Percentiles rank a stretch among this genome's conserved stretches.
phyloP scores from a whole-genome alignment of 257 asterid species.

The Salvia rosmarinus region DNA sequence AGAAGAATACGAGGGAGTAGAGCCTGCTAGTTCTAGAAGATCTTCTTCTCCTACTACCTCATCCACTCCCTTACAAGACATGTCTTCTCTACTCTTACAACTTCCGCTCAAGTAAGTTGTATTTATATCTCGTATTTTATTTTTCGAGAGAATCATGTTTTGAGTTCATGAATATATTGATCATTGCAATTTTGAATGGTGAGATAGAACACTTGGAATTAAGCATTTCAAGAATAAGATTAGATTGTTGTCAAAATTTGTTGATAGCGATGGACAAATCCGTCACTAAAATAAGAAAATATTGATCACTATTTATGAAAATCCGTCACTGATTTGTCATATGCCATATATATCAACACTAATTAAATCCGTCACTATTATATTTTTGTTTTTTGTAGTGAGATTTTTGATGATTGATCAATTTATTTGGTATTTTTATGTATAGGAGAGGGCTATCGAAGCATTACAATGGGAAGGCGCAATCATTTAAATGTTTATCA shows the following conservation, averaged over 20 bases:
- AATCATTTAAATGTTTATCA: slow-evolving; percentile 58
- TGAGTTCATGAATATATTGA: background rate
- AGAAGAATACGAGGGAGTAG: slow-evolving; percentile 26
- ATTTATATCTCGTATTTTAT: background rate
- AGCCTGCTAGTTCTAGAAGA: too few species aligned
- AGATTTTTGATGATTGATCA: background rate
- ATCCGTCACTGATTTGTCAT: background rate
- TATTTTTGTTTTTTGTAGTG: background rate
- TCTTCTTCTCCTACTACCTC: too few species aligned
- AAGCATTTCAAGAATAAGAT: too few species aligned
- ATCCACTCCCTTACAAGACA: slow-evolving; percentile 49
- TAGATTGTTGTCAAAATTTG: background rate
- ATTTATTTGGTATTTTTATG: background rate
- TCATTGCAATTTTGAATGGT: too few species aligned
- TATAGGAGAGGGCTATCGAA: slow-evolving; percentile 71
- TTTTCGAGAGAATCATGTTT: background rate
- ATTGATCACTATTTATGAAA: too few species aligned
- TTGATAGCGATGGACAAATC: too few species aligned
- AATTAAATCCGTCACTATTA: too few species aligned
- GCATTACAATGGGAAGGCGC: slow-evolving; percentile 76
- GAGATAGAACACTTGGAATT: background rate
- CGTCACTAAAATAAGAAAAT: too few species aligned
- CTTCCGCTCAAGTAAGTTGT: slow-evolving; percentile 68
- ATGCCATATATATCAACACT: too few species aligned
- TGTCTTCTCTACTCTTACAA: slow-evolving; percentile 62